Base-by-base conservation (phyloP, 2,329 filamentous ascomycete genomes). In the Diaporthe eres region DNA sequence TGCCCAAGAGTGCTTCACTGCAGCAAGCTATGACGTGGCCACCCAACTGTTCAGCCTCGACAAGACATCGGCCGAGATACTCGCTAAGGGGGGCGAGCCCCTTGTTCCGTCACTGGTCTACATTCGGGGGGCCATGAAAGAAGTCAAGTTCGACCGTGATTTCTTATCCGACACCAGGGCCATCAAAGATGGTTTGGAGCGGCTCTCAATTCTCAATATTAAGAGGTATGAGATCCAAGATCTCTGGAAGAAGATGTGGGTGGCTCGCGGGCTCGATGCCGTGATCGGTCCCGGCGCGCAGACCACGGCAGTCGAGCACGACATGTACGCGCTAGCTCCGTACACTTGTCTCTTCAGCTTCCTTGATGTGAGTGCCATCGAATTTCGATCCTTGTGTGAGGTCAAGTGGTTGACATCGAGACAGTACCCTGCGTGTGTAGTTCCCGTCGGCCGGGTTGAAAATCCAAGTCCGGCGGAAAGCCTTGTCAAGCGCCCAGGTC, bases 231-330 rank as follows among this genome's bases (percentile, higher is more conserved):
- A 73, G 53, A 74, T 78, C 3, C 67, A 72, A 31, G 77, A 73
- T 22, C n/a, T 51, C 15, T 78, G 77, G 77, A 74, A 71, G 25
- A 60, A 60, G 58, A 42, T 71, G 7, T 78, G 77, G 77, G 65
- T 28, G 8, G 19, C n/a, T 3, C 74, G 72, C 22, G 25, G 58
- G 5, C 58, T 78, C 3, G 77, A 78, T 42, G 77, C 77, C 10
- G 72, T 78, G 3, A 71, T 78, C 13, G 72, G 71, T 12, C 77
- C 77, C 3, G 63, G 61, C 3, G 75, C 75, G 8, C 77, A 76
- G 74, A 76, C 37, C 17, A 78, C 77, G 12, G 77, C 75, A 4
- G 70, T 78, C 9, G 75, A 78, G 71, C 77, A 78, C 42, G 77
- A 78, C 22, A 57, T 63, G 51, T 77, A 77, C 9, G 77, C 77